A percentile compares a stretch with the other conserved stretches of the same genome.
Evolutionary conservation across 257 asterid species (phyloP).

Genomic region (Coffea canephora): DNA sequence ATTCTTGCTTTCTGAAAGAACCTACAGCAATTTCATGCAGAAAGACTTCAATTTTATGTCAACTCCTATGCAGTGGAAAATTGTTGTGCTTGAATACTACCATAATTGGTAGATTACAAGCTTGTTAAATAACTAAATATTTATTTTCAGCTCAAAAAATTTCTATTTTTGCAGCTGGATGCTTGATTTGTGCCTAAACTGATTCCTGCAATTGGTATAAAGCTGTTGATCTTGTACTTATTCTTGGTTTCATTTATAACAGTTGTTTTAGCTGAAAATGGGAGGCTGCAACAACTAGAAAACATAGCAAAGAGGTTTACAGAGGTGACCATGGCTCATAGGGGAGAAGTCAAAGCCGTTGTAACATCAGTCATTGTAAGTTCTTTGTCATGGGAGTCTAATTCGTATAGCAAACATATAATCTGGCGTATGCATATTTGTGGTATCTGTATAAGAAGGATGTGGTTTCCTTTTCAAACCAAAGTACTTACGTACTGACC

Average conservation of each 20-base stretch:
- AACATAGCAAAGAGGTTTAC: constrained; percentile 53
- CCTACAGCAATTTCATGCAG: background rate
- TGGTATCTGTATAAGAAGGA: background rate
- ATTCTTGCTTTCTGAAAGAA: background rate
- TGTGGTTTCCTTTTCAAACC: background rate
- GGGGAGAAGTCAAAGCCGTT: constrained; percentile 78
- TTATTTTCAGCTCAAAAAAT: background rate
- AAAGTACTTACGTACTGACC: no score
- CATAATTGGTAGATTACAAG: background rate
- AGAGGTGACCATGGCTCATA: constrained; percentile 83
- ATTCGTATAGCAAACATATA: background rate
- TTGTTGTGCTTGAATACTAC: no score
- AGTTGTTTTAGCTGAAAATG: constrained; percentile 72
- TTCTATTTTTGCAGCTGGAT: background rate
- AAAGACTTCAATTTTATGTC: background rate
- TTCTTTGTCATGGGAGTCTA: constrained; percentile 16
- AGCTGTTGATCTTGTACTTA: background rate
- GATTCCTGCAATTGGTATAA: background rate
- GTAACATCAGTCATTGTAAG: constrained; percentile 92
- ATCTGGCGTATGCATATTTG: background rate
- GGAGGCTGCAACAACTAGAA: constrained; percentile 63
- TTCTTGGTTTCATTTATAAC: constrained; percentile 21
- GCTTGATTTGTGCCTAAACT: constrained; percentile 2
- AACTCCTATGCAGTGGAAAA: background rate
- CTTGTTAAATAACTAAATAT: background rate